These are phyloP conservation scores for Volvox reticuliferus DNA, from an alignment of 139 green algal genomes.

Conservation along the genomic window DNA sequence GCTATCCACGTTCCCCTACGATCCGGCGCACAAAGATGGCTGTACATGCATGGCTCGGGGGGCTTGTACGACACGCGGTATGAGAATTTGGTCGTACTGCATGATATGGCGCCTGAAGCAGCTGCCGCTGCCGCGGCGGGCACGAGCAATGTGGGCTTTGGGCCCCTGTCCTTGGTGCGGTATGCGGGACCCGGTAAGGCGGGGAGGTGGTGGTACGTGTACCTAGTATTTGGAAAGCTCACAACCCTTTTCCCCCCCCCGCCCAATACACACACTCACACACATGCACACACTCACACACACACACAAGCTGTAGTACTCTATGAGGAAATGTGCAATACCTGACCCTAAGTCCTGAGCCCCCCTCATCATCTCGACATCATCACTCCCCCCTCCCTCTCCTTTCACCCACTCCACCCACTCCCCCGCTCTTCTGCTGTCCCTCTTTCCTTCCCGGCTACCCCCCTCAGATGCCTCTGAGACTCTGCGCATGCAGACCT, in stretches of 20 bases:
- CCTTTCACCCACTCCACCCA: not conserved
- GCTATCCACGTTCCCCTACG: not conserved
- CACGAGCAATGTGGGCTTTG: constrained; percentile 12
- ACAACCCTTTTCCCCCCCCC: too few species aligned
- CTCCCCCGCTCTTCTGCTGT: not conserved
- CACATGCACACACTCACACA: too few species aligned
- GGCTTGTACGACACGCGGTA: constrained; percentile 46
- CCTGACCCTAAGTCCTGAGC: too few species aligned
- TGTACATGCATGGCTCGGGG: constrained; percentile 37
- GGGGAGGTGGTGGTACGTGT: not conserved
- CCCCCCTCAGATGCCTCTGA: constrained; percentile 4
- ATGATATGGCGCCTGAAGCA: constrained; percentile 13
- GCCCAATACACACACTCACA: too few species aligned
- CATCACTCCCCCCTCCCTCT: not conserved
- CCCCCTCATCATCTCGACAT: too few species aligned
- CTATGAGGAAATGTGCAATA: too few species aligned
- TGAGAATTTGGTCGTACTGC: constrained; percentile 33
- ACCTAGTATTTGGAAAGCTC: too few species aligned
- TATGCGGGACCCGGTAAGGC: not conserved
- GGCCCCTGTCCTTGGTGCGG: constrained; percentile 34
- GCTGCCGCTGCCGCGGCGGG: not conserved
- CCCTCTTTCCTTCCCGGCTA: not conserved
- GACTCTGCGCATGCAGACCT: constrained; percentile 5
- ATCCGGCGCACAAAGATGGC: not conserved
- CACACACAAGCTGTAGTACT: too few species aligned